Evolutionary conservation across 768 basidiomycete species (phyloP).

Genomic region (Lactifluus hygrophoroides): DNA sequence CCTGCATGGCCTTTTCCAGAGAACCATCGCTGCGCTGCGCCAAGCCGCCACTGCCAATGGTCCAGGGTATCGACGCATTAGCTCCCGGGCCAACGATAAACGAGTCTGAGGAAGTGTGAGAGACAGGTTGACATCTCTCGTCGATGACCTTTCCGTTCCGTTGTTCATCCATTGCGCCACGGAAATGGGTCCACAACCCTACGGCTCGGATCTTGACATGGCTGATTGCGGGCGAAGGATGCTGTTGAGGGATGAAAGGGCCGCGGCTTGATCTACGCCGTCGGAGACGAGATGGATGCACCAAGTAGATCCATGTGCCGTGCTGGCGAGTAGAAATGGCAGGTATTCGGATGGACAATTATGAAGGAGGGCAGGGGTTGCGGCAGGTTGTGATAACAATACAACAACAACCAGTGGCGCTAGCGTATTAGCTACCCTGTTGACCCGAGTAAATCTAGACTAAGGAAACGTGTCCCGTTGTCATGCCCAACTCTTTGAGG

Average conservation of each 20-base stretch:
- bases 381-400: not conserved
- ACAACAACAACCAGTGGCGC: not conserved
- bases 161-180: too few species aligned
- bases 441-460: not conserved
- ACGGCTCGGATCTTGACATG: not conserved
- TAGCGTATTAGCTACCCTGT: not conserved
- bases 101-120: not conserved
- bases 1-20: too few species aligned
- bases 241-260: not conserved
- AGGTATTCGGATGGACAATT: not conserved
- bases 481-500: not conserved
- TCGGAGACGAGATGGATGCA: not conserved
- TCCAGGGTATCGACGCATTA: not conserved
- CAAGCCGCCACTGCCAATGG: not conserved
- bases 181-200: not conserved
- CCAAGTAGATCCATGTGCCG: not conserved
- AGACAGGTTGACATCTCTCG: not conserved
- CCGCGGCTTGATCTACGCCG: not conserved
- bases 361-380: not conserved
- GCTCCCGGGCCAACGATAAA: too few species aligned
- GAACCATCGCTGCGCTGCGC: not conserved
- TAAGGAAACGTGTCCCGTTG: not conserved
- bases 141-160: not conserved
- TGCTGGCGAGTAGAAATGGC: not conserved
- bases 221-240: not conserved